These are phyloP conservation scores for Cryphonectria naterciae DNA, from an alignment of 2,329 filamentous ascomycete genomes.

Conservation along the genomic window DNA sequence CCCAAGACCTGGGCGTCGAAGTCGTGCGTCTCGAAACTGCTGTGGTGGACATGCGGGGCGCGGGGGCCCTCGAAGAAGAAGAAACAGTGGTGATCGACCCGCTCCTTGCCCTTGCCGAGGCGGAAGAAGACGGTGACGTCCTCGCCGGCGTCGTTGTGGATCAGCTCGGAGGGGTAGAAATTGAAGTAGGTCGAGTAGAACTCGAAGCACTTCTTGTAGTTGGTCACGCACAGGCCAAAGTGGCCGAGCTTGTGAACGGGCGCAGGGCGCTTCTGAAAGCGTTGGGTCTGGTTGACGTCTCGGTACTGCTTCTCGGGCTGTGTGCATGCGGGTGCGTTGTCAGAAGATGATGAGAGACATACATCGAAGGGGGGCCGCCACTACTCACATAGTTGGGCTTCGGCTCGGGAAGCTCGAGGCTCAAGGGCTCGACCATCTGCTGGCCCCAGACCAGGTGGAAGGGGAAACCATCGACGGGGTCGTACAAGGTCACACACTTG, in stretches of 20 bases:
- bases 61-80: constrained; percentile 53
- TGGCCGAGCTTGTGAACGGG: constrained; percentile 59
- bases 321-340: neutral
- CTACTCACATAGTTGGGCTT: constrained; percentile 48
- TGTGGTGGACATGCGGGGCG: constrained; percentile 65
- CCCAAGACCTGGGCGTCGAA: constrained; percentile 72
- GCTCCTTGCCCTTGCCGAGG: constrained; percentile 47
- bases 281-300: constrained; percentile 50
- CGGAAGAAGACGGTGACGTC: constrained; percentile 52
- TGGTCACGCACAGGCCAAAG: constrained; percentile 57
- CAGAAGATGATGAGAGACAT: neutral
- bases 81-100: constrained; percentile 56
- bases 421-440: constrained; percentile 40
- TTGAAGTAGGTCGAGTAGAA: constrained; percentile 58
- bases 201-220: constrained; percentile 52
- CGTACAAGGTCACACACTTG: constrained; percentile 52
- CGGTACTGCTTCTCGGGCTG: constrained; percentile 38
- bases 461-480: constrained; percentile 59
- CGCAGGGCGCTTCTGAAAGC: constrained; percentile 52
- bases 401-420: constrained; percentile 45
- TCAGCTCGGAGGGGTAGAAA: constrained; percentile 47
- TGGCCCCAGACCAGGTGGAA: constrained; percentile 64
- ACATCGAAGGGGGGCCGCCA: neutral
- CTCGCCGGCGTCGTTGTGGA: constrained; percentile 42
- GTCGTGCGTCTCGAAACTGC: constrained; percentile 71